A percentile compares a stretch with the other conserved stretches of the same genome.
Evolutionary conservation across 1,284 basidiomycete species (phyloP).

Genomic region (Sutorius eximius): DNA sequence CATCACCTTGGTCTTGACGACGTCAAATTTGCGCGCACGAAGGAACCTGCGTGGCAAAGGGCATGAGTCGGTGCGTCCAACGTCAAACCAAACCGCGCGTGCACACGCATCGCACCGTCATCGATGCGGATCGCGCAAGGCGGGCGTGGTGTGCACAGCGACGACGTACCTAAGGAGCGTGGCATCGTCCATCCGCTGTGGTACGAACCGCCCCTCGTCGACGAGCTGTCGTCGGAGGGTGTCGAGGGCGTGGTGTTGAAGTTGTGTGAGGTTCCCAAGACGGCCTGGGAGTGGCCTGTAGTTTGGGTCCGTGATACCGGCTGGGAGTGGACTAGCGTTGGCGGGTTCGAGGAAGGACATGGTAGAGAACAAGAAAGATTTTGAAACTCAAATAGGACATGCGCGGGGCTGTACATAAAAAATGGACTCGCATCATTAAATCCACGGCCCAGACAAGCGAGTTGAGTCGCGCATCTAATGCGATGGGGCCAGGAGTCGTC

Average conservation of each 20-base stretch:
- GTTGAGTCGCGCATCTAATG: conserved; percentile 36
- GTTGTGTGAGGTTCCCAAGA: conserved; percentile 78
- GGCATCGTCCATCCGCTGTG: conserved; percentile 79
- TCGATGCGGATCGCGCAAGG: conserved; percentile 13
- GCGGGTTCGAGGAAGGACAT: conserved; percentile 31
- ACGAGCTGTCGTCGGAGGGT: conserved; percentile 70
- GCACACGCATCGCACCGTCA: conserved; percentile 1
- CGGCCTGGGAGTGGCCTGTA: conserved; percentile 76
- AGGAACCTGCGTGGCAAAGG: conserved; percentile 61
- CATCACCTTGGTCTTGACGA: conserved; percentile 84
- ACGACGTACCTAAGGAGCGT: conserved; percentile 65
- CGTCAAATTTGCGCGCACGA: conserved; percentile 91
- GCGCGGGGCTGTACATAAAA: not conserved
- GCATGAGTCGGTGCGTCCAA: not conserved
- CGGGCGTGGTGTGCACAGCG: conserved; percentile 1
- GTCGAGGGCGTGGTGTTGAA: conserved; percentile 72
- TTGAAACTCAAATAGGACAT: conserved; percentile 9
- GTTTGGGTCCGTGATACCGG: conserved; percentile 63
- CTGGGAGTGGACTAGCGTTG: conserved; percentile 57
- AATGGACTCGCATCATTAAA: conserved; percentile 34
- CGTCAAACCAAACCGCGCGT: not conserved
- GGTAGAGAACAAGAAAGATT: conserved; percentile 2
- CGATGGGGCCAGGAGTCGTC: conserved; percentile 30
- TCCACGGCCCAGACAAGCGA: conserved; percentile 34
- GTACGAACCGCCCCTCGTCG: conserved; percentile 60